Base-by-base conservation (phyloP, 352 stramenopile genomes). In the Pythium myriotylum region DNA sequence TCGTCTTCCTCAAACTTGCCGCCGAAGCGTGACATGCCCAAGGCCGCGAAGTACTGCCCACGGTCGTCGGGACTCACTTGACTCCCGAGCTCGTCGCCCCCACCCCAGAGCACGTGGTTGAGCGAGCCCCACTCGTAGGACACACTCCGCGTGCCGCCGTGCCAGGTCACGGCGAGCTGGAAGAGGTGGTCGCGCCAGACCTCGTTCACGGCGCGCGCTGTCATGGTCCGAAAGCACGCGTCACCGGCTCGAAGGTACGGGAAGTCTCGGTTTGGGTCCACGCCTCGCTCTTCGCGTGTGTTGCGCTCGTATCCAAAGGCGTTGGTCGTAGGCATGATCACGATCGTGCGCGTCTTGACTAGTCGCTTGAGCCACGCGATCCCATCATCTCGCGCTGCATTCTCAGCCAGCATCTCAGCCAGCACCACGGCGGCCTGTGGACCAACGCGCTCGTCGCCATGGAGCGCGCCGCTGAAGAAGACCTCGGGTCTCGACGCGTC, bases 221-320 rank as follows among this genome's bases (percentile, higher is more conserved):
- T 89, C 67, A 98, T 97, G 4, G 95, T 97, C 65, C 91, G 67
- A 89, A 99, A 98, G 61, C 96, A 99, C 6, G 69, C 73, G 5
- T 67, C 49, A 13, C 50, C n/a, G n/a, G n/a, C 61, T 13, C 91
- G 75, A 74, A 54, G 90, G 74, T 98, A 98, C 17, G 95, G 91
- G 70, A 99, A 99, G 69, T 99, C 97, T 20, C 96, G 88, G 74
- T 99, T 99, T 27, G 96, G 95, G 72, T 99, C 97, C 13, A 98
- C 60, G 1, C 65, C 32, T 24, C 70, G 71, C 69, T 99, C 96
- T 7, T 68, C 75, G 10, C 94, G 80, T 19, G 68, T 62, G 51
- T 94, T 88, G 8, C 79, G 69, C 27, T 84, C 76, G 71, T 98
- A 98, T 8, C 96, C 96, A 41, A 97, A 74, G 0, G 94, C 84